Base-by-base conservation (phyloP, 2,329 filamentous ascomycete species). In the Sclerotinia trifoliorum region DNA sequence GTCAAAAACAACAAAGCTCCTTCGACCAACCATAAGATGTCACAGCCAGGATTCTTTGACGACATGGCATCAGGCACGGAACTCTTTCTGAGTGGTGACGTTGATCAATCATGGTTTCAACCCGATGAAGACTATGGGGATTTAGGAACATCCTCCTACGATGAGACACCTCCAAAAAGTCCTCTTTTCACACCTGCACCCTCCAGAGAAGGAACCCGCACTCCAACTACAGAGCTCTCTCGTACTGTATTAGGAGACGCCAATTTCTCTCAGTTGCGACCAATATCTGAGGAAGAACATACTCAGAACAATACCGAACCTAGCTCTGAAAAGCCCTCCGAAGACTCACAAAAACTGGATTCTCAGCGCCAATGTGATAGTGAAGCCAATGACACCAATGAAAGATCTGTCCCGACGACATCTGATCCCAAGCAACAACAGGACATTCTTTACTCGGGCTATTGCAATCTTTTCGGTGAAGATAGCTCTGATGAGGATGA, bases 321-420 rank as follows among this genome's bases (percentile, higher is more conserved):
- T 39, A 39, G 35, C 10, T 39, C 35, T 2, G 11, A 11, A 39
- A 13, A 39, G 35, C 35, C 10, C 35, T 39, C 35, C 35, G 35
- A 3, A 39, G 52, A 55, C 7, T 19, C 26, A 0, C 52, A 3
- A 32, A 5, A 55, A 0, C 8, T 32, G 29, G 10, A n/a, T 5
- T 1, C 19, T 21, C 1, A 39, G 0, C 8, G 21, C 10, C 19
- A 32, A 15, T 15, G 1, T 39, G 35, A 39, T 39, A 0, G 10
- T 29, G 19, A 35, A 35, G 19, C 8, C 0, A 10, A 7, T 0
- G 32, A 21, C 5, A 55, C 19, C 29, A n/a, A 1, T 7, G 52
- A n/a, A 29, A 29, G 1, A 3, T 2, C 17, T 0, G 1, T n/a
- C 1, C 2, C 29, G 13, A 15, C 29, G 10, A 0, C 10, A n/a